Evolutionary conservation across 352 stramenopile genomes (phyloP), one percentile per base, ranked within the genome.

Genomic region (Peronospora farinosa): DNA sequence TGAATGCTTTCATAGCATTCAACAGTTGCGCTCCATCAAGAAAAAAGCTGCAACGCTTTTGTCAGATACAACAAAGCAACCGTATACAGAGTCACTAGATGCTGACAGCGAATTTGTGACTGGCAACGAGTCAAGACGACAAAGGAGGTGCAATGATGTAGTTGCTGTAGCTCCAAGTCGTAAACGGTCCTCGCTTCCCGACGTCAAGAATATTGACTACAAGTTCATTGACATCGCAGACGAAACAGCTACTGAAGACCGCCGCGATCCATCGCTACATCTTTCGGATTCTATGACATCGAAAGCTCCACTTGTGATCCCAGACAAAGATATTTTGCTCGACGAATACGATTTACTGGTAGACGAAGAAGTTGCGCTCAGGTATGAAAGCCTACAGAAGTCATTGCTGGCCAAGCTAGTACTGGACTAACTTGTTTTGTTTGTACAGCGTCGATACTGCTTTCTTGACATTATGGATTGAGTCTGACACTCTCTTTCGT

Each of bases 1-100:
- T 47, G 83, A 93, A 67, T 92, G 83, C 32, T 82, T 82, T 36
- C 72, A 92, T 53, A 85, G 75, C 17, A 82, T 92, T 28, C 70
- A 78, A 10, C 79, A 92, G 45, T 51, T 93, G 32, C 69, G 77
- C 40, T 75, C 74, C 7, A 93, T 91, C 33, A 81, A 87, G 49
- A 84, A 72, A 46, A 78, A 78, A 25, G 90, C 80, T 2, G 59
- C 72, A 44, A 80, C 65, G 11, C 48, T 87, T 0, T 52, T 93
- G 45, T 63, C 60, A 1, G 61, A 73, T 28, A 42, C 56, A 51
- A 3, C 13, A 39, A 42, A 47, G 8, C 43, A 49, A 25, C 9
- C 50, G 5, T 37, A 52, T 6, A 17, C 12, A 15, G 37, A 43
- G 11, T 40, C 30, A 40, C 27, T 39, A 19, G 21, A 36, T 19